Conservation (phyloP, 1,284 basidiomycete genomes). For the Ganoderma multipileum region DNA sequence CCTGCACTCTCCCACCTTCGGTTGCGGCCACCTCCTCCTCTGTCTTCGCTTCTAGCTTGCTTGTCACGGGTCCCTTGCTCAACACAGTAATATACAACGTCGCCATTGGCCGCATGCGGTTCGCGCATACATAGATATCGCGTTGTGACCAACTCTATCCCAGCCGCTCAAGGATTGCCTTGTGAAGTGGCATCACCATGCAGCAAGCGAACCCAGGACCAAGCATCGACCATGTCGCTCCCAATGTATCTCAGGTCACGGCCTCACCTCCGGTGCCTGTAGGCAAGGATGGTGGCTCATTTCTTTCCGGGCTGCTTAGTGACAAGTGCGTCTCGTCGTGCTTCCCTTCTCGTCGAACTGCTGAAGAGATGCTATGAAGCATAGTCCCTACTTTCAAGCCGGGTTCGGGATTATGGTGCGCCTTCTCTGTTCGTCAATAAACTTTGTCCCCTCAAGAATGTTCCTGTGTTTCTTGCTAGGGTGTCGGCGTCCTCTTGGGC, state of each 20-base stretch:
- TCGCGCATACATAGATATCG: too few relatives aligned
- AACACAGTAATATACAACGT: not conserved
- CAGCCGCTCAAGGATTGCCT: not conserved
- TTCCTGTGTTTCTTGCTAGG: constrained; percentile 52
- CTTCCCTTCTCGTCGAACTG: not conserved
- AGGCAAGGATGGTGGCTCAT: constrained; percentile 16
- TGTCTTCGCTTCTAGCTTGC: not conserved
- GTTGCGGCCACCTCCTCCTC: not conserved
- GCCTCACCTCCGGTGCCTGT: not conserved
- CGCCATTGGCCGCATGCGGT: too few relatives aligned
- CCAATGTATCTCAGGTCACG: not conserved
- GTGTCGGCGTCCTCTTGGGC: constrained; percentile 84
- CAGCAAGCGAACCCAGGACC: constrained; percentile 5
- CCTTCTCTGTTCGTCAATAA: constrained; percentile 8
- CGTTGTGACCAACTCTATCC: not conserved
- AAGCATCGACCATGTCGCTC: constrained; percentile 7
- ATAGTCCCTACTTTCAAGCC: constrained; percentile 94
- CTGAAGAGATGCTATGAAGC: constrained; percentile 35
- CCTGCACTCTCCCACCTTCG: not conserved
- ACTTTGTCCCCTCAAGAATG: not conserved
- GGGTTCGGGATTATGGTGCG: constrained; percentile 95
- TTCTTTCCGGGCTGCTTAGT: constrained; percentile 31
- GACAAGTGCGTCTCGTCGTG: constrained; percentile 31
- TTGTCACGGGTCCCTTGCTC: not conserved
- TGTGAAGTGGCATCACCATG: not conserved